Percentiles rank a stretch among this genome's conserved stretches.
phyloP scores from a whole-genome alignment of 495 filamentous ascomycete genomes.

The Penicillium verhagenii region DNA sequence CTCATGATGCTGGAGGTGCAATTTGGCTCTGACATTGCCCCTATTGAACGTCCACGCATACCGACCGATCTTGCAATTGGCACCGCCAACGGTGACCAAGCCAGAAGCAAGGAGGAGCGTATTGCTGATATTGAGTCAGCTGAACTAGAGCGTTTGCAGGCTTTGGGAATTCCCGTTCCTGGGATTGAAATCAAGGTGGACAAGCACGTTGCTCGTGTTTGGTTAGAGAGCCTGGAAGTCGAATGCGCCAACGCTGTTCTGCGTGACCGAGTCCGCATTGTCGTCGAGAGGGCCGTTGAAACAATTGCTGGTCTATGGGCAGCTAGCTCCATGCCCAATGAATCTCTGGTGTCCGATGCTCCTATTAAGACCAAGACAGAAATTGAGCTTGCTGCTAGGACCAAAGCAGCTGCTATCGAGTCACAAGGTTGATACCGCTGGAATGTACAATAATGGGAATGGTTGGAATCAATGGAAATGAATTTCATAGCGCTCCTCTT shows the following conservation, averaged over 20 bases:
- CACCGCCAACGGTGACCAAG: constrained; percentile 17
- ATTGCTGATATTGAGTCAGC: constrained; percentile 54
- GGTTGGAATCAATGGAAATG: not conserved
- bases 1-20: constrained; percentile 97
- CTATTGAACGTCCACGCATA: constrained; percentile 68
- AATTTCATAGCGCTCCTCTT: too few relatives aligned
- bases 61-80: constrained; percentile 41
- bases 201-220: constrained; percentile 81
- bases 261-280: constrained; percentile 76
- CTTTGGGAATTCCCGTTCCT: constrained; percentile 81
- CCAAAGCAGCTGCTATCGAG: constrained; percentile 28
- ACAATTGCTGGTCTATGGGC: constrained; percentile 76
- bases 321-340: constrained; percentile 25
- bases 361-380: constrained; percentile 10
- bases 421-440: constrained; percentile 24
- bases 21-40: constrained; percentile 76
- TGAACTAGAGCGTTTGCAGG: constrained; percentile 68
- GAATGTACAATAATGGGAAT: constrained; percentile 26
- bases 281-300: constrained; percentile 91
- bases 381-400: constrained; percentile 10
- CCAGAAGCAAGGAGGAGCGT: constrained; percentile 43
- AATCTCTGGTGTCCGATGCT: constrained; percentile 21
- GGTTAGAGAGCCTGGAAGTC: constrained; percentile 87
- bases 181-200: constrained; percentile 86
- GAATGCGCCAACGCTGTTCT: constrained; percentile 75